A percentile compares a stretch with the other conserved stretches of the same genome.
phyloP scores from a whole-genome alignment of 306 rosid species.

The Castanopsis chinensis region DNA sequence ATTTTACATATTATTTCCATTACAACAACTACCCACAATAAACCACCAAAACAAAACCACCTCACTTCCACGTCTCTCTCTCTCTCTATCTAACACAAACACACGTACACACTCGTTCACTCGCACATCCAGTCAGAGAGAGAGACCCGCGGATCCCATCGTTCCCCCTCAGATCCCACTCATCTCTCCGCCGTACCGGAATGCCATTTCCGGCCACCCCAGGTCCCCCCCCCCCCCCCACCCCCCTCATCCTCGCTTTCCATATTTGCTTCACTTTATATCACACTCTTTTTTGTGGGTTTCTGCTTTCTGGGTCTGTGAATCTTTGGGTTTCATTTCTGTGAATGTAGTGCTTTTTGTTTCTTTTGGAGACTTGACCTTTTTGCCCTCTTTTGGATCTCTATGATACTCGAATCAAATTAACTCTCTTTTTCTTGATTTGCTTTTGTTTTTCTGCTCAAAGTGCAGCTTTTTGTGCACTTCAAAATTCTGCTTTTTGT shows the following conservation, averaged over 20 bases:
- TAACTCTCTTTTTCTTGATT: conserved; percentile 29
- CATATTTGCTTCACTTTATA: conserved; percentile 12
- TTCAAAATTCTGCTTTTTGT: conserved; percentile 31
- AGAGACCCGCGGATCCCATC: conserved; percentile 12
- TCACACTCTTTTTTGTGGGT: conserved; percentile 8
- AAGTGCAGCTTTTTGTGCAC: conserved; percentile 24
- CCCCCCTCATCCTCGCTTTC: not conserved
- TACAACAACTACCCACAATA: not conserved
- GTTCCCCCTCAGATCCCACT: conserved; percentile 22
- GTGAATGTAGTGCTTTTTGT: not conserved
- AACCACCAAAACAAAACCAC: not conserved
- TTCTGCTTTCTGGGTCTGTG: not conserved
- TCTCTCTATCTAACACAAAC: not conserved
- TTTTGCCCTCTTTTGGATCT: conserved; percentile 18
- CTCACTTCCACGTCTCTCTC: not conserved
- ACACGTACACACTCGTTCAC: not conserved
- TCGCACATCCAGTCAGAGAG: not conserved
- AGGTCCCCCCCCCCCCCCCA: not conserved
- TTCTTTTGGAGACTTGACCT: not conserved
- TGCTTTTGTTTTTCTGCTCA: conserved; percentile 24
- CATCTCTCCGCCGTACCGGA: conserved; percentile 17
- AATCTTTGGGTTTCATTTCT: not conserved
- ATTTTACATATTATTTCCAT: not conserved
- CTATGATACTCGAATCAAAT: conserved; percentile 30
- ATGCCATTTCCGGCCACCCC: conserved; percentile 24